Conservation (phyloP, 1,284 basidiomycete species). For the Microbotryum intermedium region DNA sequence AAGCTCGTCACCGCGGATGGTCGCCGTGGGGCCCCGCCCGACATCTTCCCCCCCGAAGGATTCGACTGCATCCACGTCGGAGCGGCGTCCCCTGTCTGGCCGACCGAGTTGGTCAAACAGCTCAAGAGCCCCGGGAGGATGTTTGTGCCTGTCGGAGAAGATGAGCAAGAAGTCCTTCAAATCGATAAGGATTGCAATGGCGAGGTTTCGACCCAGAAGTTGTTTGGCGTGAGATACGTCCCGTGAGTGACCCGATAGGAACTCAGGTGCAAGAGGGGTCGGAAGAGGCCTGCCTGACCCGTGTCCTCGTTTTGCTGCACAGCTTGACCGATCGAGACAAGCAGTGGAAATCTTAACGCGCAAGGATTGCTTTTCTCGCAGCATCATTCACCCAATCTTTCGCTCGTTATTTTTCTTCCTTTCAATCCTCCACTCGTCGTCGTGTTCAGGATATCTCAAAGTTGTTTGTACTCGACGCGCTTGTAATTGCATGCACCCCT, state of each 20-base stretch:
- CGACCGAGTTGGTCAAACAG: slow-evolving; percentile 43
- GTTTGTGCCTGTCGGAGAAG: slow-evolving; percentile 81
- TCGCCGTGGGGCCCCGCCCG: slow-evolving; percentile 19
- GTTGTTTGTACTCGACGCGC: too few relatives aligned
- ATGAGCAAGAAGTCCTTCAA: slow-evolving; percentile 46
- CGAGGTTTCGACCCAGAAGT: slow-evolving; percentile 53
- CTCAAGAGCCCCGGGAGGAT: slow-evolving; percentile 69
- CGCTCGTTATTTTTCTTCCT: too few relatives aligned
- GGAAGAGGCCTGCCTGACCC: too few relatives aligned
- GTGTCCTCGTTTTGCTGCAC: too few relatives aligned
- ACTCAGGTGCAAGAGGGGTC: too few relatives aligned
- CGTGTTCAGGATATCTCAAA: too few relatives aligned
- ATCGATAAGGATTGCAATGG: slow-evolving; percentile 74
- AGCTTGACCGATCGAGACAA: too few relatives aligned
- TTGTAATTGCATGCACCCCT: too few relatives aligned
- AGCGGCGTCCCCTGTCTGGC: slow-evolving; percentile 52
- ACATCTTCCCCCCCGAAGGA: slow-evolving; percentile 19
- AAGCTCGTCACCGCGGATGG: slow-evolving; percentile 52
- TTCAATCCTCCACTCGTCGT: too few relatives aligned
- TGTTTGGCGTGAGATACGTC: slow-evolving; percentile 66
- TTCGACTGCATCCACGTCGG: slow-evolving; percentile 78
- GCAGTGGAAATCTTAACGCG: too few relatives aligned
- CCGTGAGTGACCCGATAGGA: slow-evolving; percentile 28
- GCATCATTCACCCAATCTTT: too few relatives aligned
- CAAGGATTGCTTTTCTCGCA: too few relatives aligned